Evolutionary conservation across 2,329 filamentous ascomycete species (phyloP).

Genomic region (Fusarium sp.): DNA sequence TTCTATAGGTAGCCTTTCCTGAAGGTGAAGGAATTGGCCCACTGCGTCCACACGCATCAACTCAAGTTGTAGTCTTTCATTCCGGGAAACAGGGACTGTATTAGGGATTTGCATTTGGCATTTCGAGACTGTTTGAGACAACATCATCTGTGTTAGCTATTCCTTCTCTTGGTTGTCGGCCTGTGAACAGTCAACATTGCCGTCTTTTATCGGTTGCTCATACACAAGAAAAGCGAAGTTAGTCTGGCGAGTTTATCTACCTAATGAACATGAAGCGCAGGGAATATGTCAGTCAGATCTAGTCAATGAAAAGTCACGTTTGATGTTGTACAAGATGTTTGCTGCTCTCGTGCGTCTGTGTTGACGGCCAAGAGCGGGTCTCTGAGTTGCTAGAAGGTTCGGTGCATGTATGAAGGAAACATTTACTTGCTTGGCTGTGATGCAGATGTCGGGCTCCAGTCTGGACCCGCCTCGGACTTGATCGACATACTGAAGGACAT

Average conservation of each 20-base stretch:
- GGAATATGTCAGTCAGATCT: background rate
- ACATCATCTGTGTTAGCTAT: constrained; percentile 13
- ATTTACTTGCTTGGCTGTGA: background rate
- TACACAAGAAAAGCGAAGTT: constrained; percentile 17
- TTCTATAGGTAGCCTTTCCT: constrained; percentile 31
- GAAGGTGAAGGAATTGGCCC: constrained; percentile 14
- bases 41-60: constrained; percentile 38
- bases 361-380: background rate
- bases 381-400: background rate
- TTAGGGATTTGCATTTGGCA: constrained; percentile 12
- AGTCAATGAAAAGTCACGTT: background rate
- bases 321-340: background rate
- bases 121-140: constrained; percentile 4
- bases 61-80: constrained; percentile 26
- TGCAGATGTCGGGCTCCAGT: background rate
- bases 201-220: background rate
- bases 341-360: background rate
- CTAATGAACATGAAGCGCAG: background rate
- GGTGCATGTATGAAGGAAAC: background rate
- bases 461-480: background rate
- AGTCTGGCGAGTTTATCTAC: background rate
- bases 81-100: constrained; percentile 4
- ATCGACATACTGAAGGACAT: background rate
- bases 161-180: constrained; percentile 4
- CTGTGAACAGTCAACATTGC: background rate